Percentiles rank a stretch among this genome's conserved stretches.
phyloP scores from a whole-genome alignment of 208 protist species.

The Acanthamoeba triangularis region DNA sequence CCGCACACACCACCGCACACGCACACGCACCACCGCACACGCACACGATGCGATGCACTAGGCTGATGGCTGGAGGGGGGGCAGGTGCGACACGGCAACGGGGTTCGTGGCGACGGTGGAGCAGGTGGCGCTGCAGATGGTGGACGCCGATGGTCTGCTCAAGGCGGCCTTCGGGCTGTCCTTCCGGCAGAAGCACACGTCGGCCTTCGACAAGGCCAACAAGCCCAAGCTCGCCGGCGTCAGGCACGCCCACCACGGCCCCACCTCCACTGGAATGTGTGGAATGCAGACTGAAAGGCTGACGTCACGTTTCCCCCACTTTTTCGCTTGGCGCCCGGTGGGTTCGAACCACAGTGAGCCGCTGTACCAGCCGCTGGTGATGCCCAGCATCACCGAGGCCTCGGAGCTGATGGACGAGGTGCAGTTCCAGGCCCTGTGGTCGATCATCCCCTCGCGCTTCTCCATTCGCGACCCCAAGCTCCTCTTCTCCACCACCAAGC shows the following conservation, averaged over 20 bases:
- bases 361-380: neutral
- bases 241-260: neutral
- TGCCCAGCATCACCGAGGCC: neutral
- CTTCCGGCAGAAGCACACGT: neutral
- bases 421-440: conserved; percentile 34
- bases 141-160: conserved; percentile 1
- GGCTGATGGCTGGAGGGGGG: no score
- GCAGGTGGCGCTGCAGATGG: conserved; percentile 18
- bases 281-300: neutral
- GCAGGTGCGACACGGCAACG: neutral
- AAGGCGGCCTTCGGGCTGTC: neutral
- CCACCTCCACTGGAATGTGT: neutral
- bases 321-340: neutral
- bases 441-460: neutral
- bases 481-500: conserved; percentile 10
- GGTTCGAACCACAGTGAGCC: neutral
- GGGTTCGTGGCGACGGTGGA: conserved; percentile 23
- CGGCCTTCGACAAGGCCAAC: neutral
- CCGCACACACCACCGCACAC: neutral
- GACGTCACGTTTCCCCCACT: neutral
- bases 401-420: conserved; percentile 15
- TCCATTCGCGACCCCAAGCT: conserved; percentile 12
- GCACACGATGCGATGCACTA: neutral
- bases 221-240: neutral
- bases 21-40: neutral